phyloP scores from a whole-genome alignment of 2,329 filamentous ascomycete species.

The Cercospora zeina region DNA sequence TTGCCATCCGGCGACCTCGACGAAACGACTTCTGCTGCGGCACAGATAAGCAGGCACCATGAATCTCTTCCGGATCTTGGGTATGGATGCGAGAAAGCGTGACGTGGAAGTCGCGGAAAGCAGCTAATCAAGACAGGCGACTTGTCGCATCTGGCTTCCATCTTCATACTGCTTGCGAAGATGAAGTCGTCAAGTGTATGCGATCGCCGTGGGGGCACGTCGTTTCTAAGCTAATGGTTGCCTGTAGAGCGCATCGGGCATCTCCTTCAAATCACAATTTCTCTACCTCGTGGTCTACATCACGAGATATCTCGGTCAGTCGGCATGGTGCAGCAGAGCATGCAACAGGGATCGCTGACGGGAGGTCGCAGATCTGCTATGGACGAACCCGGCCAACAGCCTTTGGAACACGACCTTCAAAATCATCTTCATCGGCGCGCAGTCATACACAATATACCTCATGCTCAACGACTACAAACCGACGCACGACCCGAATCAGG shows the following conservation, averaged over 20 bases:
- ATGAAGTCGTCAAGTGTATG: constrained; percentile 84
- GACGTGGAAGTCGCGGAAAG: constrained; percentile 13
- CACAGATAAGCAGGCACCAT: constrained; percentile 44
- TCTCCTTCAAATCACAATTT: constrained; percentile 98
- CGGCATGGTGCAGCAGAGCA: background rate
- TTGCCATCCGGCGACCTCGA: background rate
- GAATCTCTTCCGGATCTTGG: constrained; percentile 70
- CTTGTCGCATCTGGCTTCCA: constrained; percentile 91
- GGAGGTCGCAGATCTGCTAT: constrained; percentile 70
- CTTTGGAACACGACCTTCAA: constrained; percentile 96
- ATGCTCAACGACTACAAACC: constrained; percentile 98
- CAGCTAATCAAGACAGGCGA: constrained; percentile 62
- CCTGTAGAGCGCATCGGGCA: constrained; percentile 86
- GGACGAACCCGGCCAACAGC: constrained; percentile 61
- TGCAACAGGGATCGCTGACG: constrained; percentile 24
- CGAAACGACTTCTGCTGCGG: constrained; percentile 16
- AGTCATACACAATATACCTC: constrained; percentile 93
- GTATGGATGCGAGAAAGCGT: constrained; percentile 47
- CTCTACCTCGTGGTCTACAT: constrained; percentile 93
- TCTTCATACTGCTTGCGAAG: constrained; percentile 93
- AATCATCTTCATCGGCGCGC: constrained; percentile 85
- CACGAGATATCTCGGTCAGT: constrained; percentile 73
- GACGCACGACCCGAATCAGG: constrained; percentile 92
- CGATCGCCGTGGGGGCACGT: constrained; percentile 19
- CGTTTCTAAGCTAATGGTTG: background rate